Percentiles rank a stretch among this genome's conserved stretches.
Conservation (phyloP, 2,329 filamentous ascomycete species). For the Talaromyces sp. region DNA sequence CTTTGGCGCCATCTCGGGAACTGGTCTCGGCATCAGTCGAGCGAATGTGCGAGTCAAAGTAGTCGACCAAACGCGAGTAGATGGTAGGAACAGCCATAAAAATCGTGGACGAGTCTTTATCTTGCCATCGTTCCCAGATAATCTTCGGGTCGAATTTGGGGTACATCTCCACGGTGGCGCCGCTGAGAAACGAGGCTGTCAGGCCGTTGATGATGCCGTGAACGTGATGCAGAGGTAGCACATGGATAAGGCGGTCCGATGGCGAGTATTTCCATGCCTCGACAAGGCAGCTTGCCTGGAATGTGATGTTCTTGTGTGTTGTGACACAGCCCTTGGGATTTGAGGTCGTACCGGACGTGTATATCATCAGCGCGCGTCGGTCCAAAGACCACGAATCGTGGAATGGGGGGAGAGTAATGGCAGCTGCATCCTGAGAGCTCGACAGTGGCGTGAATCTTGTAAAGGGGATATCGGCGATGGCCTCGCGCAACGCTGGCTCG, state of each 20-base stretch:
- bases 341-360: slow-evolving; percentile 39
- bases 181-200: slow-evolving; percentile 43
- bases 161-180: slow-evolving; percentile 47
- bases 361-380: slow-evolving; percentile 38
- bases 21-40: slow-evolving; percentile 29
- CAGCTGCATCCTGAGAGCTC: slow-evolving; percentile 12
- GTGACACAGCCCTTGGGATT: slow-evolving; percentile 42
- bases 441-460: slow-evolving; percentile 24
- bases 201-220: slow-evolving; percentile 50
- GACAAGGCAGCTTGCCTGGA: slow-evolving; percentile 25
- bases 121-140: slow-evolving; percentile 46
- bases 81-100: slow-evolving; percentile 52
- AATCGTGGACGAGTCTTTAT: slow-evolving; percentile 38
- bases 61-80: slow-evolving; percentile 46
- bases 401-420: slow-evolving; percentile 29
- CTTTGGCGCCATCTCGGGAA: slow-evolving; percentile 28
- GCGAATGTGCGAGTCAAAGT: slow-evolving; percentile 37
- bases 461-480: slow-evolving; percentile 24
- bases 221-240: slow-evolving; percentile 49
- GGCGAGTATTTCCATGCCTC: slow-evolving; percentile 38
- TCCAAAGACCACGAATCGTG: slow-evolving; percentile 21
- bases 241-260: slow-evolving; percentile 45
- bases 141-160: slow-evolving; percentile 38
- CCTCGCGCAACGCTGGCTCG: slow-evolving; percentile 26
- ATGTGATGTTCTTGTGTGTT: slow-evolving; percentile 38